These are phyloP conservation scores for Phytophthora pluvialis DNA, from an alignment of 352 stramenopile species.

Conservation along the genomic window DNA sequence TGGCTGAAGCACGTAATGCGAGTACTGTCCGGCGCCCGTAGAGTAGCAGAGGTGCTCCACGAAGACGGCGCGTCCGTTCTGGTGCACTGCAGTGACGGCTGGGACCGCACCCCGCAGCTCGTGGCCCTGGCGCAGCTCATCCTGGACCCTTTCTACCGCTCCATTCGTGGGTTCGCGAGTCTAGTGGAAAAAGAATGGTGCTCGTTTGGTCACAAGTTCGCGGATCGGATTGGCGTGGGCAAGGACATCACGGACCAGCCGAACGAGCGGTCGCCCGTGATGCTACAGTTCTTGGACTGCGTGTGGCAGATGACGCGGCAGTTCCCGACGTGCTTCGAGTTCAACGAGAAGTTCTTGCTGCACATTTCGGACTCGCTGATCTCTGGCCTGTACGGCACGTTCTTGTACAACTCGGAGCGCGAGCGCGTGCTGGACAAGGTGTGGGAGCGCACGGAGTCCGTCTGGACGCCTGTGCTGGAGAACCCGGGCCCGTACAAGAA, in stretches of 20 bases:
- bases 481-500: conserved; percentile 73
- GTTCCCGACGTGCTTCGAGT: conserved; percentile 90
- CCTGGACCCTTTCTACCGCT: conserved; percentile 87
- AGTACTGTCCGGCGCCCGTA: conserved; percentile 70
- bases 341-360: conserved; percentile 88
- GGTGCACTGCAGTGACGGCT: conserved; percentile 89
- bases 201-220: conserved; percentile 92
- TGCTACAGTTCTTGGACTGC: conserved; percentile 88
- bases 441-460: conserved; percentile 85
- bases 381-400: conserved; percentile 82
- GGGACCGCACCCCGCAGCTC: conserved; percentile 88
- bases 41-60: conserved; percentile 83
- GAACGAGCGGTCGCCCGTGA: conserved; percentile 86
- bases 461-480: conserved; percentile 85
- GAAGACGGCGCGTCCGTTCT: conserved; percentile 85
- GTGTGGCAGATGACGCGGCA: conserved; percentile 90
- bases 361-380: conserved; percentile 83
- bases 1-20: conserved; percentile 97
- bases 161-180: conserved; percentile 82
- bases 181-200: conserved; percentile 90
- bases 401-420: conserved; percentile 87
- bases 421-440: conserved; percentile 86
- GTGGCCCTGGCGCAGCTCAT: conserved; percentile 84
- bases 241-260: conserved; percentile 82
- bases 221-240: conserved; percentile 80